Conservation (phyloP, 148 eudicot genomes). For the Nyssa sinensis region DNA sequence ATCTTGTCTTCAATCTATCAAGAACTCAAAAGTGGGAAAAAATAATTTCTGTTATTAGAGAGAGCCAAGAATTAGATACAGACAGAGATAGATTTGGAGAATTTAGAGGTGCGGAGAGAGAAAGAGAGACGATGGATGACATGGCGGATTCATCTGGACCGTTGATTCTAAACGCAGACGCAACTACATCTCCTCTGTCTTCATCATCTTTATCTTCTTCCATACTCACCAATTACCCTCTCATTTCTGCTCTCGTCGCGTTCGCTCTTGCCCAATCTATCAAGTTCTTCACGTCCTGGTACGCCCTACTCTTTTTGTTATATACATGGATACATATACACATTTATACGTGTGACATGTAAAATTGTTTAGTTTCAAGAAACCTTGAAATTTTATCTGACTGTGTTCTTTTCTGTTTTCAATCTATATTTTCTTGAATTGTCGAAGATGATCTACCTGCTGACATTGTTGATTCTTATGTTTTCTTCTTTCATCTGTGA, state of each 20-base stretch:
- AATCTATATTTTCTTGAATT: not conserved
- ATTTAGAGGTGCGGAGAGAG: not conserved
- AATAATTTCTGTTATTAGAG: no score
- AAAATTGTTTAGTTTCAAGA: no score
- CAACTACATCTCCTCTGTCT: conserved; percentile 4
- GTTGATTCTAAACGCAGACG: not conserved
- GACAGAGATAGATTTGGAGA: not conserved
- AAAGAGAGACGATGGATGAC: conserved; percentile 17
- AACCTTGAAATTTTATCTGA: not conserved
- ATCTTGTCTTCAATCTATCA: not conserved
- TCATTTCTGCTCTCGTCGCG: conserved; percentile 31
- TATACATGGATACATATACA: not conserved
- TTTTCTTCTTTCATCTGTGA: not conserved
- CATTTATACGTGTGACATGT: no score
- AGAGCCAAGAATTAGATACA: not conserved
- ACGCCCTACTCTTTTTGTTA: not conserved
- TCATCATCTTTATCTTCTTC: conserved; percentile 20
- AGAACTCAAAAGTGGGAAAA: not conserved
- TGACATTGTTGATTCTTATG: not conserved
- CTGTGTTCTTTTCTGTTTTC: no score
- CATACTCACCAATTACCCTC: conserved; percentile 25
- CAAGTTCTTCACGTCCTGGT: conserved; percentile 34
- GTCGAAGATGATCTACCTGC: not conserved
- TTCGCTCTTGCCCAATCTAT: conserved; percentile 32
- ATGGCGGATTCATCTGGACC: conserved; percentile 22